Conservation (phyloP, 768 basidiomycete species). For the Termitomyces sp. region DNA sequence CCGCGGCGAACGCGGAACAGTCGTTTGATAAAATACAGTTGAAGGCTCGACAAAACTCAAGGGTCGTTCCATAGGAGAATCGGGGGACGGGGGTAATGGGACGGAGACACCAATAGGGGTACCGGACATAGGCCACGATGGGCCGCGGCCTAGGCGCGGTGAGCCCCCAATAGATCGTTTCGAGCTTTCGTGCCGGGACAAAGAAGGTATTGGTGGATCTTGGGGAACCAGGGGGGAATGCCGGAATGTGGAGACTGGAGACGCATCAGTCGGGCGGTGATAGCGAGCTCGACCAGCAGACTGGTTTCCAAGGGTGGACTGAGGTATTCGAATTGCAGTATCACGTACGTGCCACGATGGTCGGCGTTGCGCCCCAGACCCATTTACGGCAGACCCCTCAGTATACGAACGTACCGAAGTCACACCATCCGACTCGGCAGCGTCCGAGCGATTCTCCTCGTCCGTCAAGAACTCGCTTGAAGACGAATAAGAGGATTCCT, state of each 20-base stretch:
- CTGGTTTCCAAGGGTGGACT: constrained; percentile 10
- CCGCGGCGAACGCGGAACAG: constrained; percentile 40
- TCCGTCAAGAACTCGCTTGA: constrained; percentile 67
- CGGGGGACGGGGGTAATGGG: constrained; percentile 46
- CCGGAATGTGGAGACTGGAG: constrained; percentile 14
- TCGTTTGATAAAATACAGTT: constrained; percentile 69
- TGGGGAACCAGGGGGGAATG: constrained; percentile 5
- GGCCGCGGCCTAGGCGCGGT: constrained; percentile 31
- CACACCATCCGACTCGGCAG: constrained; percentile 62
- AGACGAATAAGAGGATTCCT: constrained; percentile 38
- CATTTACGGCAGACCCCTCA: constrained; percentile 34
- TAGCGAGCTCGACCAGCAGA: constrained; percentile 21
- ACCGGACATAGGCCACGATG: constrained; percentile 33
- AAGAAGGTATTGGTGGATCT: constrained; percentile 17
- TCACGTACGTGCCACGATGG: constrained; percentile 43
- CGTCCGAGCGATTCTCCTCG: constrained; percentile 54
- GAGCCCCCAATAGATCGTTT: constrained; percentile 41
- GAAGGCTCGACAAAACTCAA: constrained; percentile 35
- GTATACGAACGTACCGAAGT: constrained; percentile 64
- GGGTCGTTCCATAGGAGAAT: constrained; percentile 25
- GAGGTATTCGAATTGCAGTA: constrained; percentile 19
- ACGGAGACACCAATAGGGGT: constrained; percentile 28
- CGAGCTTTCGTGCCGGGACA: constrained; percentile 31
- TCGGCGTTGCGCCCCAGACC: constrained; percentile 29
- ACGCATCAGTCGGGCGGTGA: constrained; percentile 19